phyloP scores from a whole-genome alignment of 2,329 filamentous ascomycete species.

The Arthrinium phaeospermum region DNA sequence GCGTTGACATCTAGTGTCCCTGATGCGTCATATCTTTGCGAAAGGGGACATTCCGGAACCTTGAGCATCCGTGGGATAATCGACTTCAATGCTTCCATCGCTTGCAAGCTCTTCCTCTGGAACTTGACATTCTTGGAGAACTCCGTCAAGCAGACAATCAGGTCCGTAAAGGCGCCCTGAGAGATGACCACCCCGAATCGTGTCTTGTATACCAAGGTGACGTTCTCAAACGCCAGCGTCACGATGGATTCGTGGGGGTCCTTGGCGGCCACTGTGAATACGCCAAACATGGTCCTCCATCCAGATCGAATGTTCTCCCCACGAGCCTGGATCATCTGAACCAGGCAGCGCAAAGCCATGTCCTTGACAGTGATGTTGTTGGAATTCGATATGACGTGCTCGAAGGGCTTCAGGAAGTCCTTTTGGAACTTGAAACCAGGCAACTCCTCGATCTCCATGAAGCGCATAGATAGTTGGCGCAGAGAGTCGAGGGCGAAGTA shows the following conservation, averaged over 20 bases:
- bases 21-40: slow-evolving; percentile 58
- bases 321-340: slow-evolving; percentile 98
- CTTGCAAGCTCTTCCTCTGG: slow-evolving; percentile 96
- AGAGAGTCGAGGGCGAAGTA: slow-evolving; percentile 97
- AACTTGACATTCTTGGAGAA: slow-evolving; percentile 99
- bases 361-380: slow-evolving; percentile 93
- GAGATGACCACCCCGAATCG: slow-evolving; percentile 95
- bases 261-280: slow-evolving; percentile 92
- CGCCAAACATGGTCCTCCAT: slow-evolving; percentile 99
- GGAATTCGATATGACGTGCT: slow-evolving; percentile 95
- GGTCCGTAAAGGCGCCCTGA: slow-evolving; percentile 94
- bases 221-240: slow-evolving; percentile 95
- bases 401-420: slow-evolving; percentile 97
- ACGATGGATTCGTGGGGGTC: slow-evolving; percentile 96
- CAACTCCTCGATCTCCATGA: slow-evolving; percentile 97
- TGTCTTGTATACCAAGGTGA: slow-evolving; percentile 92
- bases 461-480: slow-evolving; percentile 95
- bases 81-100: slow-evolving; percentile 92
- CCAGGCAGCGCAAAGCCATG: slow-evolving; percentile 92
- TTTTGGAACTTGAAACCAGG: slow-evolving; percentile 99
- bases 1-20: slow-evolving; percentile 43
- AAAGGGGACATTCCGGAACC: slow-evolving; percentile 93
- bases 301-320: slow-evolving; percentile 97
- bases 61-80: slow-evolving; percentile 94
- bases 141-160: slow-evolving; percentile 95